Evolutionary conservation across 805 yeast genomes (phyloP), one percentile per base, ranked within the genome.

Genomic region (Metschnikowia kofuensis): DNA sequence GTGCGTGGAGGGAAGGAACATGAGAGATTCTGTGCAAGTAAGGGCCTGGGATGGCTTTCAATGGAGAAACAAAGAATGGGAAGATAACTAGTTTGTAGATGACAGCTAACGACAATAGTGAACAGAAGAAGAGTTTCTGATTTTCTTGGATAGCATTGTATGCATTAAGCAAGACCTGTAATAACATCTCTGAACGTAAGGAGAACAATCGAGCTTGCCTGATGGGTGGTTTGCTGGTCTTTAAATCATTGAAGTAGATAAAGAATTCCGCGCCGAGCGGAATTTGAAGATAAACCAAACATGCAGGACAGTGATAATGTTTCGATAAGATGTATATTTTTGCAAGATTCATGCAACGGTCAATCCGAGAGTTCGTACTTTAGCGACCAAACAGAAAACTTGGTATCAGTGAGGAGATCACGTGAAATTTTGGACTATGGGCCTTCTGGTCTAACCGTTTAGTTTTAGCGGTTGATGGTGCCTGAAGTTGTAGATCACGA

Each of bases 31-130:
- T 70, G 56, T 81, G 75, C 11, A 76, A 52, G 42, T 66, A 67
- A 0, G 89, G 89, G 0, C 88, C 89, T 0, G 88, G 89, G 4
- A 84, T 58, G 14, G 63, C 49, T 30, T 76, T 61, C 7, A 83
- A 58, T 7, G 85, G 83, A 30, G 78, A 78, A 4, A 78, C 47
- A 38, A 59, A 65, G 29, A 80, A 64, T 2, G 85, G 85, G 47
- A 73, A 70, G 1, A 80, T 40, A 4, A 76, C 36, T 36, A 73
- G 58, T 30, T 62, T 47, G 58, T 74, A 77, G 31, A 47, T 44
- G 59, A 40, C 48, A 38, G 30, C 80, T 66, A 36, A 34, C 13
- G 35, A 31, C 10, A 35, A 11, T 31, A 52, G 40, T 31, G 30
- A 36, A 9, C 34, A 28, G 16, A 52, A 37, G 8, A 44, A 38